A percentile compares a stretch with the other conserved stretches of the same genome.
phyloP scores from a whole-genome alignment of 495 filamentous ascomycete genomes.

The Hypoxylon cercidicola region DNA sequence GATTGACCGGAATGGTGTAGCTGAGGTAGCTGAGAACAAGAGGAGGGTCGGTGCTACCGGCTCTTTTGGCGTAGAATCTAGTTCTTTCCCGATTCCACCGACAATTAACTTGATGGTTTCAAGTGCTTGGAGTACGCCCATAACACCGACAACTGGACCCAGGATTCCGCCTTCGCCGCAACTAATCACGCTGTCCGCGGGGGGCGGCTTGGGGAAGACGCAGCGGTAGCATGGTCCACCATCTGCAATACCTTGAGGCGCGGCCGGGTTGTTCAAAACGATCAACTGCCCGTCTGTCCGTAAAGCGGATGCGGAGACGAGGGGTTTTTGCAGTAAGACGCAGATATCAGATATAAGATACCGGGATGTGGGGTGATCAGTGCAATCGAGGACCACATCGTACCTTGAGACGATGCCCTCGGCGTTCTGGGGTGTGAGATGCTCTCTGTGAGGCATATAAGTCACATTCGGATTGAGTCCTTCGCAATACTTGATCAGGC shows the following conservation, averaged over 20 bases:
- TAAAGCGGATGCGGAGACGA: slow-evolving; percentile 89
- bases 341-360: slow-evolving; percentile 94
- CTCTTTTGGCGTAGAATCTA: slow-evolving; percentile 26
- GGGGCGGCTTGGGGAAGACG: slow-evolving; percentile 88
- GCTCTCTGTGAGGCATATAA: slow-evolving; percentile 68
- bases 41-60: slow-evolving; percentile 62
- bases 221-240: slow-evolving; percentile 91
- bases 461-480: slow-evolving; percentile 74
- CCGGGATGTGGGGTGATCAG: slow-evolving; percentile 88
- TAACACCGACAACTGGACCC: slow-evolving; percentile 90
- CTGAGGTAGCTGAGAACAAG: slow-evolving; percentile 76
- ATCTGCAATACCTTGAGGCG: slow-evolving; percentile 49
- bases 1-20: slow-evolving; percentile 75
- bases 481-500: slow-evolving; percentile 72
- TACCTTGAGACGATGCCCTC: slow-evolving; percentile 71
- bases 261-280: slow-evolving; percentile 76
- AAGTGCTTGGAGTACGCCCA: slow-evolving; percentile 91
- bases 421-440: slow-evolving; percentile 72
- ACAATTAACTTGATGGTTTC: slow-evolving; percentile 87
- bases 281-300: slow-evolving; percentile 90
- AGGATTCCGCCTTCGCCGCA: slow-evolving; percentile 94
- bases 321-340: slow-evolving; percentile 78
- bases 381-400: slow-evolving; percentile 92
- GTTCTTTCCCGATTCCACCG: slow-evolving; percentile 32
- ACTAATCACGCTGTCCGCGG: slow-evolving; percentile 76